A percentile compares a stretch with the other conserved stretches of the same genome.
phyloP scores from a whole-genome alignment of 495 filamentous ascomycete genomes.

The Daldinia loculata region DNA sequence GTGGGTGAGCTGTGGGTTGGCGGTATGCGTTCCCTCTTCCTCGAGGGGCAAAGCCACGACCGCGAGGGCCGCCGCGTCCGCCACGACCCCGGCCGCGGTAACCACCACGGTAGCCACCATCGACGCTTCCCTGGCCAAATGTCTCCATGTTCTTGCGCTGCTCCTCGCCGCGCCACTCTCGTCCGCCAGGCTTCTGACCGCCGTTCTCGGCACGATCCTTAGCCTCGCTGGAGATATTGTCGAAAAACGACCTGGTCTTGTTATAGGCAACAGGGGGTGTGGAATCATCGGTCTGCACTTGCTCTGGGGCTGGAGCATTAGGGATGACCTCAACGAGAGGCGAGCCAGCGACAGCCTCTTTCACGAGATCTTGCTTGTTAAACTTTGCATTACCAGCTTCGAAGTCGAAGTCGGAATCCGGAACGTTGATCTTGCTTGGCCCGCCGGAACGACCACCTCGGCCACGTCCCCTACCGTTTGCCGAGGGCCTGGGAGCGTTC shows the following conservation, averaged over 20 bases:
- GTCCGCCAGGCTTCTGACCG: constrained; percentile 74
- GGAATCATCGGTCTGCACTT: constrained; percentile 46
- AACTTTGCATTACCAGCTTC: constrained; percentile 93
- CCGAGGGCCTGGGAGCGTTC: constrained; percentile 58
- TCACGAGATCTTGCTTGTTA: constrained; percentile 94
- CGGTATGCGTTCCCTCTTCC: constrained; percentile 54
- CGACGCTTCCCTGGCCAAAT: constrained; percentile 97
- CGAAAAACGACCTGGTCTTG: constrained; percentile 88
- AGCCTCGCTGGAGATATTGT: constrained; percentile 94
- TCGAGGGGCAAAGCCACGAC: constrained; percentile 58
- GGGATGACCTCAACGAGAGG: constrained; percentile 66
- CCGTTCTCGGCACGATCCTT: constrained; percentile 84
- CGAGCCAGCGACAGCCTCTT: constrained; percentile 86
- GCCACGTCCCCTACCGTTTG: constrained; percentile 52
- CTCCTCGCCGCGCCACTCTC: constrained; percentile 92
- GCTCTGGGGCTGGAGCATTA: constrained; percentile 45
- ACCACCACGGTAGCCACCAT: constrained; percentile 79
- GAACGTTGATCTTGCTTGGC: constrained; percentile 81
- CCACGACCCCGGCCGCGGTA: constrained; percentile 74
- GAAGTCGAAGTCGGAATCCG: constrained; percentile 92
- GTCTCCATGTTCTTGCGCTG: constrained; percentile 96
- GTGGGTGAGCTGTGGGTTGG: constrained; percentile 41
- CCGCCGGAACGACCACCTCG: constrained; percentile 68
- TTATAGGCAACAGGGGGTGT: constrained; percentile 72
- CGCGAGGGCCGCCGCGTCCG: constrained; percentile 66